Evolutionary conservation across 164 flowering plant genomes (phyloP).

Genomic region (Vitis riparia): DNA sequence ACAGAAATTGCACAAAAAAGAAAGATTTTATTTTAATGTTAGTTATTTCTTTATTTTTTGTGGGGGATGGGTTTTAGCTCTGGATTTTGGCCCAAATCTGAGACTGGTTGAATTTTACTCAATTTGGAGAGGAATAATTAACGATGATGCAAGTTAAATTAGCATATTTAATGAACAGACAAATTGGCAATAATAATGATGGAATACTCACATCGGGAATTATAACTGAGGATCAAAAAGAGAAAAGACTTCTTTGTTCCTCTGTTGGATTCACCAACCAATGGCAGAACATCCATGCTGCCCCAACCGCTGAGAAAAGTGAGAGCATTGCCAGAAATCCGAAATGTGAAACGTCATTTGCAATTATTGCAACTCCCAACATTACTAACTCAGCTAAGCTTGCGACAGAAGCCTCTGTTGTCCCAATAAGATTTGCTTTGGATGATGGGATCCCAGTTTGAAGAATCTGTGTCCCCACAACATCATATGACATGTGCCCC

Average conservation of each 20-base stretch:
- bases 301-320: constrained; percentile 81
- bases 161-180: too few species aligned
- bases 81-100: too few species aligned
- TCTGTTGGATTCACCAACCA: constrained; percentile 91
- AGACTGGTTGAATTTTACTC: too few species aligned
- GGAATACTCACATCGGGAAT: constrained; percentile 23
- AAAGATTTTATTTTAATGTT: too few species aligned
- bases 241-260: constrained; percentile 72
- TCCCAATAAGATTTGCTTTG: constrained; percentile 88
- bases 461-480: constrained; percentile 90
- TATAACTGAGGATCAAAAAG: constrained; percentile 53
- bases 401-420: constrained; percentile 91
- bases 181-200: constrained; percentile 1
- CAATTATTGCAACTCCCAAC: constrained; percentile 91
- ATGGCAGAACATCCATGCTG: constrained; percentile 82
- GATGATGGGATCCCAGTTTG: constrained; percentile 95
- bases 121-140: too few species aligned
- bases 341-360: constrained; percentile 88
- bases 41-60: too few species aligned
- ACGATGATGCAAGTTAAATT: too few species aligned
- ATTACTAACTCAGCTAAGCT: constrained; percentile 89
- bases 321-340: constrained; percentile 87
- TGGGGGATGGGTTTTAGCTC: too few species aligned
- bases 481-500: constrained; percentile 98
- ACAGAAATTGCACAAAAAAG: too few species aligned